Evolutionary conservation across 371 early-diverging fungal species (phyloP).

Genomic region (Saksenaea oblongispora): DNA sequence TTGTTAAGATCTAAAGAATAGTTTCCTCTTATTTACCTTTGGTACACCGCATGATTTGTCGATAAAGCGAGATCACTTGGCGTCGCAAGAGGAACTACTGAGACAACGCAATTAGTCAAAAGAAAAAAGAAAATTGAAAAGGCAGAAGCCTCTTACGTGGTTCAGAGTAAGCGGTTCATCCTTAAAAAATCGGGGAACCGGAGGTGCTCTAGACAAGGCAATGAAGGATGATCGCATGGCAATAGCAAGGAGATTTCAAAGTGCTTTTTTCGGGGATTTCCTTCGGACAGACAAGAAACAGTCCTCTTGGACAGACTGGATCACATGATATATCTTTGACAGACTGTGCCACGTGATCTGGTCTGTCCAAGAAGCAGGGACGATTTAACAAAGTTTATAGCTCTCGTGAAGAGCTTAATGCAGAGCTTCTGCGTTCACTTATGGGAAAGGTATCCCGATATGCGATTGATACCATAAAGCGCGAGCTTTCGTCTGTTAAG

Average conservation of each 20-base stretch:
- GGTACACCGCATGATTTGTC: slow-evolving; percentile 59
- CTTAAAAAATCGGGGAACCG: slow-evolving; percentile 46
- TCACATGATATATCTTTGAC: no score
- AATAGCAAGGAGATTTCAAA: background rate
- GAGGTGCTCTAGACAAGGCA: slow-evolving; percentile 29
- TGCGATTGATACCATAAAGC: background rate
- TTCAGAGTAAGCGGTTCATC: slow-evolving; percentile 35
- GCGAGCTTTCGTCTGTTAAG: background rate
- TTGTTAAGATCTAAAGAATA: background rate
- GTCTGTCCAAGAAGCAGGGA: no score
- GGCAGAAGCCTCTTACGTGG: slow-evolving; percentile 29
- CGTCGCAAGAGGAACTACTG: slow-evolving; percentile 57
- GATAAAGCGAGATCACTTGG: slow-evolving; percentile 61
- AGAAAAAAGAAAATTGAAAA: background rate
- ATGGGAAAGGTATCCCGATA: background rate
- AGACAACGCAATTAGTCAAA: background rate
- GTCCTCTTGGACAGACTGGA: no score
- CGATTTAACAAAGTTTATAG: no score
- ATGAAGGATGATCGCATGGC: slow-evolving; percentile 26
- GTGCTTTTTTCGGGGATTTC: no score
- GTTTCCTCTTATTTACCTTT: slow-evolving; percentile 29
- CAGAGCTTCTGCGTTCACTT: background rate
- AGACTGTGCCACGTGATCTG: no score
- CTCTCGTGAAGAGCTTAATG: no score
- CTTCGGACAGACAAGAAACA: no score